Conservation (phyloP, 306 rosid species). For the Cicer yamashitae region DNA sequence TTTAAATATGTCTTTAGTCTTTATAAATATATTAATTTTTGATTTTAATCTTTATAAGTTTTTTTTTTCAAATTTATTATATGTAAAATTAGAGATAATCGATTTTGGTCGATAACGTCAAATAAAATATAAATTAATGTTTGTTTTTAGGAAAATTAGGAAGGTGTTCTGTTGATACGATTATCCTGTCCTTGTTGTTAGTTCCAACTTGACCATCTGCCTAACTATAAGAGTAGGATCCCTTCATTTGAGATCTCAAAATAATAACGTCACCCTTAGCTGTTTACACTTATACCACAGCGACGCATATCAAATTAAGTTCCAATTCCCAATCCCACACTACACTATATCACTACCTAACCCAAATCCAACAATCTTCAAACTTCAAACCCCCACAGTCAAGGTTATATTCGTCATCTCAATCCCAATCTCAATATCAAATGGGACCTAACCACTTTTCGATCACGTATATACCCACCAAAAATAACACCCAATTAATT, state of each 20-base stretch:
- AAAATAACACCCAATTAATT: not conserved
- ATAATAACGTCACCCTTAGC: constrained; percentile 16
- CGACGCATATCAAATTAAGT: constrained; percentile 13
- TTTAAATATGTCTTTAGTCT: too few species aligned
- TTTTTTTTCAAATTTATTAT: too few species aligned
- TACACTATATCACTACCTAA: not conserved
- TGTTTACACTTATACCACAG: constrained; percentile 33
- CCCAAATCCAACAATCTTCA: constrained; percentile 4
- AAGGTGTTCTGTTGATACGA: not conserved
- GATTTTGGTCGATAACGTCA: too few species aligned
- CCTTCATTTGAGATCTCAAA: constrained; percentile 6
- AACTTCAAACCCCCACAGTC: not conserved
- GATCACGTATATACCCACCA: not conserved
- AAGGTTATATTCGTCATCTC: constrained; percentile 43
- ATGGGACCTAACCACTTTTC: constrained; percentile 28
- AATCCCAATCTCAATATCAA: not conserved
- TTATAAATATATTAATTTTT: too few species aligned
- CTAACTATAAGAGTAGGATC: not conserved
- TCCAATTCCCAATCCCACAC: constrained; percentile 39
- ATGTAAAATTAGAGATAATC: too few species aligned
- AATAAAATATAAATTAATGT: too few species aligned
- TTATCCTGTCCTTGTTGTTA: not conserved
- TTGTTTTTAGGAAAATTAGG: too few species aligned
- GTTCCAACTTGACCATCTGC: constrained; percentile 1
- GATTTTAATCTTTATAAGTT: too few species aligned